Conservation (phyloP, 176 grass and related monocot genomes). For the Cenchrus purpureus region DNA sequence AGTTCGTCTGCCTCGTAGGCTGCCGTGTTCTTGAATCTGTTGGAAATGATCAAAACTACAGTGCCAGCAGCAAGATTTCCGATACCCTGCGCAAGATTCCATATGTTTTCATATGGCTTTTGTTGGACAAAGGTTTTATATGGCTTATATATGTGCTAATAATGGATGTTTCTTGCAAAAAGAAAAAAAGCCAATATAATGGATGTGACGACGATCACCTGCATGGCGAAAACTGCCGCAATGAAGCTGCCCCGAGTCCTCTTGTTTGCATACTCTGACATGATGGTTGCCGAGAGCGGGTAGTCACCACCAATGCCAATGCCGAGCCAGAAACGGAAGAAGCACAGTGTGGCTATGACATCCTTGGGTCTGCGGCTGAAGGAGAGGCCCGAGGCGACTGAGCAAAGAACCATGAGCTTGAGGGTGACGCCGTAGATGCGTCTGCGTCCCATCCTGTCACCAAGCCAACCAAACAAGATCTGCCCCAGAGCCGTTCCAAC, state of each 20-base stretch:
- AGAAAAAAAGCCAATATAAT: too few species aligned
- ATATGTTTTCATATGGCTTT: too few species aligned
- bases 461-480: neutral
- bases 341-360: conserved; percentile 55
- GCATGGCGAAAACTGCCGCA: conserved; percentile 74
- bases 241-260: conserved; percentile 70
- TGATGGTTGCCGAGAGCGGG: conserved; percentile 63
- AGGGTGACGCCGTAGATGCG: conserved; percentile 17
- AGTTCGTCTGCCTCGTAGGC: neutral
- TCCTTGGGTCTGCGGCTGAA: neutral
- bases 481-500: neutral
- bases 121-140: too few species aligned
- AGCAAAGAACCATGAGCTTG: conserved; percentile 1
- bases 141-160: too few species aligned
- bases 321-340: conserved; percentile 57
- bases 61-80: neutral
- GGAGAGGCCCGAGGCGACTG: neutral
- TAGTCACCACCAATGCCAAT: conserved; percentile 76
- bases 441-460: conserved; percentile 9
- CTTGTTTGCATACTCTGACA: conserved; percentile 93
- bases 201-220: neutral
- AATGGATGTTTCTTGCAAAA: too few species aligned
- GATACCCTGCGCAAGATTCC: neutral
- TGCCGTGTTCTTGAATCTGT: neutral
- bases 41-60: neutral